Evolutionary conservation across 2,329 filamentous ascomycete species (phyloP).

Genomic region (Helminthosporium solani): DNA sequence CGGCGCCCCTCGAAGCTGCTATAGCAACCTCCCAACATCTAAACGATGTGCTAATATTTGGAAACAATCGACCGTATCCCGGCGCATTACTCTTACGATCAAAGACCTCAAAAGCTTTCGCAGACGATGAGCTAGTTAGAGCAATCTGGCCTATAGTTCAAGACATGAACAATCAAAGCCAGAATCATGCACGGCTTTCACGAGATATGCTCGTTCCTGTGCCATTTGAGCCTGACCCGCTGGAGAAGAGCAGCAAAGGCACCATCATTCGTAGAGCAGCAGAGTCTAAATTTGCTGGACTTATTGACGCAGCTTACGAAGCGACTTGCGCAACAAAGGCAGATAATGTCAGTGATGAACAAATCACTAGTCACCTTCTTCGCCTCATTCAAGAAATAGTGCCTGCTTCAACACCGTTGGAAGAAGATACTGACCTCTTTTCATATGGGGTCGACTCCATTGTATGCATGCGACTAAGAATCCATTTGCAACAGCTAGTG

Average conservation of each 20-base stretch:
- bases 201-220: constrained; percentile 55
- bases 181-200: constrained; percentile 54
- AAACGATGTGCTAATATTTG: constrained; percentile 62
- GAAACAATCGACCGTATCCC: constrained; percentile 56
- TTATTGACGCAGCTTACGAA: constrained; percentile 52
- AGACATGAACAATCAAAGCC: constrained; percentile 51
- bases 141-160: constrained; percentile 49
- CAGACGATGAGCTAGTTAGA: constrained; percentile 44
- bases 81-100: constrained; percentile 58
- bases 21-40: constrained; percentile 52
- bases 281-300: constrained; percentile 50
- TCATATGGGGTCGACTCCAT: constrained; percentile 62
- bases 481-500: constrained; percentile 40
- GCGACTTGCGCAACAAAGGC: constrained; percentile 16
- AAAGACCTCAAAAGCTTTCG: constrained; percentile 19
- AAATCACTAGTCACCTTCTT: constrained; percentile 23
- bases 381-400: constrained; percentile 22
- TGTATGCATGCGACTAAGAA: constrained; percentile 55
- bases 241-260: constrained; percentile 65
- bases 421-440: constrained; percentile 55
- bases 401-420: constrained; percentile 23
- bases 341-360: constrained; percentile 27
- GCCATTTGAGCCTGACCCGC: constrained; percentile 29
- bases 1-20: constrained; percentile 59
- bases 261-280: constrained; percentile 56